A percentile compares a stretch with the other conserved stretches of the same genome.
Evolutionary conservation across 73 alveolate genomes (phyloP).

Genomic region (Symbiodinium pilosum): DNA sequence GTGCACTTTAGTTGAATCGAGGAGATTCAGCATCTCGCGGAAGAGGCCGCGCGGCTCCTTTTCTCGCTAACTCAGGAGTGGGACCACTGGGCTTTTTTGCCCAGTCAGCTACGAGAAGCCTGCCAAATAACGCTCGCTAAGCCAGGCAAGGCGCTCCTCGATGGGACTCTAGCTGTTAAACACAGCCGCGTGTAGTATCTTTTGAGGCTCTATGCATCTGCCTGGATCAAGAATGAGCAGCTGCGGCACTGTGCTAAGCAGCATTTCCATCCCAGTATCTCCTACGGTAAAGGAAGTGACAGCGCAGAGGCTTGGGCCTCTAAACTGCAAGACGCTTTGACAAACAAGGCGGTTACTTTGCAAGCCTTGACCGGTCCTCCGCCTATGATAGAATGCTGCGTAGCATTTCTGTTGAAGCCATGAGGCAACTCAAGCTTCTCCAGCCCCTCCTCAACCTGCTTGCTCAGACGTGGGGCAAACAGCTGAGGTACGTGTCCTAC

Average conservation of each 20-base stretch:
- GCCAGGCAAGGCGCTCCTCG: background rate
- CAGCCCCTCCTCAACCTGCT: background rate
- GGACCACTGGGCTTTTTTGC: background rate
- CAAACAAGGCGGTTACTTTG: background rate
- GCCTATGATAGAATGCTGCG: background rate
- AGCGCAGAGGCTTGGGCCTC: background rate
- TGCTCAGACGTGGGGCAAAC: background rate
- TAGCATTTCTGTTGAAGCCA: background rate
- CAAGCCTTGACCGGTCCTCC: background rate
- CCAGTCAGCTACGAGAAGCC: background rate
- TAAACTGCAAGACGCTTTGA: background rate
- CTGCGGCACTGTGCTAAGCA: background rate
- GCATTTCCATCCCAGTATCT: background rate
- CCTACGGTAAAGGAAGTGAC: background rate
- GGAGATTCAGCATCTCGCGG: background rate
- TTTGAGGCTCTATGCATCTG: background rate
- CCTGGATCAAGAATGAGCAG: background rate
- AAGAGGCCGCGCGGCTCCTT: background rate
- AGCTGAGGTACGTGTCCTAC: background rate
- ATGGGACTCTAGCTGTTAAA: background rate
- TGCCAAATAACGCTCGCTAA: background rate
- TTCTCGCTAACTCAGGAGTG: background rate
- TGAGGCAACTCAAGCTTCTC: background rate
- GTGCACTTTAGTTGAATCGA: background rate
- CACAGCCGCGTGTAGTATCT: background rate